Conservation (phyloP, 202 grass and related monocot genomes). For the Hordeum pubiflorum region DNA sequence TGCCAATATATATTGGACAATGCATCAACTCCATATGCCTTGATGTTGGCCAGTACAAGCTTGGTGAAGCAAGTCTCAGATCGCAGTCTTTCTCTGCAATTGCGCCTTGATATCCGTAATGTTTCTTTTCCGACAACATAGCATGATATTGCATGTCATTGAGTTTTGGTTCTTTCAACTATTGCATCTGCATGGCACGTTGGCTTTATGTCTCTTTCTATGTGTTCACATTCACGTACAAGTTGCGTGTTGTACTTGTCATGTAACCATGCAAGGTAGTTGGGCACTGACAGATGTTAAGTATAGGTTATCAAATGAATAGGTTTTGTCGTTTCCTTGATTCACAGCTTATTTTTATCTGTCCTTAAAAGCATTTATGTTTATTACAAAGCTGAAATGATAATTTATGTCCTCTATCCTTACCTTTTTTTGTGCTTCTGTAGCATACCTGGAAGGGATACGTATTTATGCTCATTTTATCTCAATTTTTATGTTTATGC, state of each 20-base stretch:
- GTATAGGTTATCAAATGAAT: slow-evolving; percentile 1
- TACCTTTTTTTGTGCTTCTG: slow-evolving; percentile 16
- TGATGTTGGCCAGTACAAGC: slow-evolving; percentile 99
- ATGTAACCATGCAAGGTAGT: slow-evolving; percentile 14
- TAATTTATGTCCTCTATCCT: not conserved
- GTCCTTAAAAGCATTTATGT: not conserved
- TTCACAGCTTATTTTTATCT: slow-evolving; percentile 9
- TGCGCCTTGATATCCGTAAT: slow-evolving; percentile 99
- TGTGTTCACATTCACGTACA: not conserved
- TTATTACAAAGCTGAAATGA: slow-evolving; percentile 3
- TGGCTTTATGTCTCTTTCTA: slow-evolving; percentile 6
- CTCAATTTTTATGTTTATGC: slow-evolving; percentile 11
- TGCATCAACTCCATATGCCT: slow-evolving; percentile 94
- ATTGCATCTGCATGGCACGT: slow-evolving; percentile 18
- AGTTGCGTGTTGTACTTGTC: not conserved
- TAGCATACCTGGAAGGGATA: slow-evolving; percentile 23
- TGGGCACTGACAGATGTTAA: not conserved
- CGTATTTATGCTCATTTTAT: slow-evolving; percentile 17
- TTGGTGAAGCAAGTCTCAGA: slow-evolving; percentile 98
- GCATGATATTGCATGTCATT: slow-evolving; percentile 20
- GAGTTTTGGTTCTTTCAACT: slow-evolving; percentile 13
- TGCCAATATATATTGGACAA: slow-evolving; percentile 99
- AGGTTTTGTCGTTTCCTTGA: slow-evolving; percentile 12
- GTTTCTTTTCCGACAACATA: slow-evolving; percentile 50
- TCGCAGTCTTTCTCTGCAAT: slow-evolving; percentile 68